A percentile compares a stretch with the other conserved stretches of the same genome.
Evolutionary conservation across 2,329 filamentous ascomycete genomes (phyloP).

Genomic region (Curvularia spicifera): DNA sequence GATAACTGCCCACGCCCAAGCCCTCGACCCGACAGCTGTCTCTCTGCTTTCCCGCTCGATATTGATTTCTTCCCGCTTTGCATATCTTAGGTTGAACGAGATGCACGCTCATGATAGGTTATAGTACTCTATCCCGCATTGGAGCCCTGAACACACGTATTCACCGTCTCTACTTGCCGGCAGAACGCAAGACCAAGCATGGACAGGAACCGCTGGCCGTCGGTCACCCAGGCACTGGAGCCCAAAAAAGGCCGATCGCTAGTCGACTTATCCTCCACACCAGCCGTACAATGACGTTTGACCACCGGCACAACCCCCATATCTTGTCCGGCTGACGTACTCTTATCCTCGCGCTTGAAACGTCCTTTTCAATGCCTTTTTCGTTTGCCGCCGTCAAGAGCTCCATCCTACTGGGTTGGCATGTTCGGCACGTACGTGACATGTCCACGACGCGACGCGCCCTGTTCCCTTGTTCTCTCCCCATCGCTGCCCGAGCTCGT

Average conservation of each 20-base stretch:
- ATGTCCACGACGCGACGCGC: background rate
- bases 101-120: background rate
- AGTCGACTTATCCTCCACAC: background rate
- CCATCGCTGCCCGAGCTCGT: background rate
- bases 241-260: slow-evolving; percentile 5
- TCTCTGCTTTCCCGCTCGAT: background rate
- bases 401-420: background rate
- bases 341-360: background rate
- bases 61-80: too few species aligned
- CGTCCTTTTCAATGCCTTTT: background rate
- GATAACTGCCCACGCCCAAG: slow-evolving; percentile 2
- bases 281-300: slow-evolving; percentile 1
- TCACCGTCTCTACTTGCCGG: background rate
- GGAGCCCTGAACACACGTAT: background rate
- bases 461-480: background rate
- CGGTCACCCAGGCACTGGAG: background rate
- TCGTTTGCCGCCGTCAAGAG: too few species aligned
- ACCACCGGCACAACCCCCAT: background rate
- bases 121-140: background rate
- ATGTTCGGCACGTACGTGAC: background rate
- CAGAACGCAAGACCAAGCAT: background rate
- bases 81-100: background rate
- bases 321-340: slow-evolving; percentile 7
- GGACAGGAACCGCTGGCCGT: background rate
- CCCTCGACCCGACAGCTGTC: background rate